phyloP scores from a whole-genome alignment of 164 flowering plant genomes.

The Umbellularia californica region DNA sequence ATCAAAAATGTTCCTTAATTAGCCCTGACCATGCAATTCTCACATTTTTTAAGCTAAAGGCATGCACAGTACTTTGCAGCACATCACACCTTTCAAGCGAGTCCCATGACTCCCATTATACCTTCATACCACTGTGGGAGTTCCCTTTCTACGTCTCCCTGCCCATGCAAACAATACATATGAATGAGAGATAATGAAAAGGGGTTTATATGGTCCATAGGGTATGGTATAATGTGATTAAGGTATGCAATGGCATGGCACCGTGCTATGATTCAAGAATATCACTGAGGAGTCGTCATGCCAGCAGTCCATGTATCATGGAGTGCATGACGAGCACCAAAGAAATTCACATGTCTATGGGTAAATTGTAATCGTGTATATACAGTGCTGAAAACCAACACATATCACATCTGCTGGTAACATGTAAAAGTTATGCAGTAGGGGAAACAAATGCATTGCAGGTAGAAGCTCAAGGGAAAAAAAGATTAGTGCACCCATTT shows the following conservation, averaged over 20 bases:
- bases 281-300: background rate
- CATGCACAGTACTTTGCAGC: background rate
- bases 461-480: too few species aligned
- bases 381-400: too few species aligned
- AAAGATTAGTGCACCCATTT: too few species aligned
- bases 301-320: background rate
- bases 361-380: too few species aligned
- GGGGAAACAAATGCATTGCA: too few species aligned
- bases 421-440: too few species aligned
- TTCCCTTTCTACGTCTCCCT: constrained; percentile 14
- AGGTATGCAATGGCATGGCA: background rate
- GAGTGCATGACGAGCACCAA: background rate
- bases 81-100: background rate
- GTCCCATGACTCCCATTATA: background rate
- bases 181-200: background rate
- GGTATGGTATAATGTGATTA: background rate
- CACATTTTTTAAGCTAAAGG: background rate
- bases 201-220: background rate
- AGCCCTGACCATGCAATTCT: background rate
- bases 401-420: too few species aligned
- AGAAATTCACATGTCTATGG: background rate
- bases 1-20: background rate
- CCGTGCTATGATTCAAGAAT: background rate
- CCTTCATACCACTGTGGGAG: constrained; percentile 4
- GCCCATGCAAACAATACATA: constrained; percentile 8